Evolutionary conservation across 441 rosid species (phyloP).

Genomic region (Capsella rubella): DNA sequence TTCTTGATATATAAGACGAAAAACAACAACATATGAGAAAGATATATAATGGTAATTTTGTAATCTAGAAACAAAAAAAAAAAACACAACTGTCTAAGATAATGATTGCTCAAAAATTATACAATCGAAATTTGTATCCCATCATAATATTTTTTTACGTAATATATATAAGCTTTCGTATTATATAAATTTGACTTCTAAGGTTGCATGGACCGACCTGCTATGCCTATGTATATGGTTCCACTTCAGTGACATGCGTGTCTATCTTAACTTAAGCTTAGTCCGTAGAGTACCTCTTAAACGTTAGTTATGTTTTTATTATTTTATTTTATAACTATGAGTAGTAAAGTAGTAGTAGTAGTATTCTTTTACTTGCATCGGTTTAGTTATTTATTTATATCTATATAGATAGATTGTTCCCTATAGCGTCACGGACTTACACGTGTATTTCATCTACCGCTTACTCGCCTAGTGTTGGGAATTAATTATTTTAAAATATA

Average conservation of each 20-base stretch:
- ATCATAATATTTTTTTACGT: background rate
- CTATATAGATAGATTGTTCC: too few species aligned
- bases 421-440: background rate
- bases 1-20: slow-evolving; percentile 28
- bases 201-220: slow-evolving; percentile 28
- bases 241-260: background rate
- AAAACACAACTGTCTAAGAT: slow-evolving; percentile 17
- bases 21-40: slow-evolving; percentile 25
- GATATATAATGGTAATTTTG: background rate
- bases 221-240: slow-evolving; percentile 7
- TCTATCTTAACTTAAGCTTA: background rate
- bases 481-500: background rate
- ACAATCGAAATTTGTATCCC: background rate
- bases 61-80: slow-evolving; percentile 26
- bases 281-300: too few species aligned
- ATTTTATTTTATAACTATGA: too few species aligned
- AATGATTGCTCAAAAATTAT: slow-evolving; percentile 31
- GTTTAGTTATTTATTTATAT: background rate
- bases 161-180: slow-evolving; percentile 14
- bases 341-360: background rate
- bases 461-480: slow-evolving; percentile 1
- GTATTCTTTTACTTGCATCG: background rate
- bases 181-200: slow-evolving; percentile 33
- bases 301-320: background rate
- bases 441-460: background rate